These are phyloP conservation scores for Wakefieldia striispora DNA, from an alignment of 768 basidiomycete species.

Conservation along the genomic window DNA sequence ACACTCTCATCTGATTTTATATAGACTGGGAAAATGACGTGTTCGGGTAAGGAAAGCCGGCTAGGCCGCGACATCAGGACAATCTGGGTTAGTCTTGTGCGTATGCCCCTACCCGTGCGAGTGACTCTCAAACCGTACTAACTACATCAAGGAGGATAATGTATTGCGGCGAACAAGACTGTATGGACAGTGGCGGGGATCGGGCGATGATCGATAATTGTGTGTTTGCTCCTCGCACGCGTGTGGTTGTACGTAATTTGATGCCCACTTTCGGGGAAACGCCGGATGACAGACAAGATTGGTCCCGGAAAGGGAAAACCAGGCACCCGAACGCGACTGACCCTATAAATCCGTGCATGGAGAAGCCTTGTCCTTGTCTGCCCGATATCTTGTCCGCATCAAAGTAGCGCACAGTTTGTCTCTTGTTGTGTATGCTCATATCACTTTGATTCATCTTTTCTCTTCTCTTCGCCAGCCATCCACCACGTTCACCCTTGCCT, in stretches of 20 bases:
- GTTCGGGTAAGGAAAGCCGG: too few species aligned
- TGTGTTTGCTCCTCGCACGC: too few species aligned
- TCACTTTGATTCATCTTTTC: neutral
- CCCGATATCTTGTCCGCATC: neutral
- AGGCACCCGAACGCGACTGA: slow-evolving; percentile 10
- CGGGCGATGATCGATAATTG: too few species aligned
- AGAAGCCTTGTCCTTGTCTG: neutral
- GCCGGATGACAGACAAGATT: neutral
- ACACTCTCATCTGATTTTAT: too few species aligned
- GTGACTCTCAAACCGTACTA: too few species aligned
- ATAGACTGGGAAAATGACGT: too few species aligned
- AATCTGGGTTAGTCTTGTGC: too few species aligned
- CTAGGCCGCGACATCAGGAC: too few species aligned
- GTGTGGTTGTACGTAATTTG: neutral
- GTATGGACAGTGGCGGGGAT: too few species aligned
- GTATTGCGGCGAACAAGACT: too few species aligned
- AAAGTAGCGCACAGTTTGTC: neutral
- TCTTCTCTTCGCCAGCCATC: neutral
- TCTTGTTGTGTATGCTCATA: neutral
- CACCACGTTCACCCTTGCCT: slow-evolving; percentile 4
- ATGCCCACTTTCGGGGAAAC: slow-evolving; percentile 5
- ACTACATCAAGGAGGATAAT: too few species aligned
- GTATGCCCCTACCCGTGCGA: too few species aligned
- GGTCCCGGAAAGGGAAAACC: slow-evolving; percentile 4
- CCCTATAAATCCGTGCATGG: slow-evolving; percentile 15